Base-by-base conservation (phyloP, 352 stramenopile genomes). In the Phytopythium litorale region DNA sequence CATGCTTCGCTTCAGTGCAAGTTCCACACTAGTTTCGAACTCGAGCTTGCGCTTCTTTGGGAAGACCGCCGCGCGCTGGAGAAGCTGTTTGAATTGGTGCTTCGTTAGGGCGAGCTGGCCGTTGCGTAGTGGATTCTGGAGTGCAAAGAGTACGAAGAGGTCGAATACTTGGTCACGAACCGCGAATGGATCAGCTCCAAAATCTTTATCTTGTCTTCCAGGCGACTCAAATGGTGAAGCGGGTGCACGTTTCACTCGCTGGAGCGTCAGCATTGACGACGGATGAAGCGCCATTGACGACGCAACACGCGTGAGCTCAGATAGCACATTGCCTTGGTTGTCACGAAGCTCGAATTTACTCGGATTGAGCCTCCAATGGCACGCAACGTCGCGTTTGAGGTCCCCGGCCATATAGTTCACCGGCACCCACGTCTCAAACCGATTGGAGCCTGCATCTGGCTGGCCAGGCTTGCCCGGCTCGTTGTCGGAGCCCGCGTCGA, bases 51-150 rank as follows among this genome's bases (percentile, higher is more conserved):
- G 56, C n/a, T 66, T 67, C 21, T 37, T 73, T 15, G 74, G 64
- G 21, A 66, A 68, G 1, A 72, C 25, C 3, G 23, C 58, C 12
- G 71, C 53, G 63, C 81, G 82, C 33, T 84, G 67, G 3, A 87
- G 35, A 21, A 87, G 56, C 25, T 75, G 66, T 52, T 90, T 92
- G 71, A 92, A 89, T 42, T 92, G 80, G 19, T 78, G 87, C 40
- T 75, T 78, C 11, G 81, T 80, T 33, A 92, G 73, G 2, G 63
- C 62, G n/a, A 79, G 65, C n/a, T 60, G 55, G 2, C 53, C 66
- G 19, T 70, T 76, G 50, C 73, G 74, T 40, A 65, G 81, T 4
- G 68, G 71, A 21, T 88, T 89, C 18, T 84, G 80, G 0, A 92
- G 63, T 0, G 81, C 72, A 45, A 78, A 76, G 40, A 82, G 74